These are phyloP conservation scores for Candida pini DNA, from an alignment of 805 yeast genomes.

Conservation along the genomic window DNA sequence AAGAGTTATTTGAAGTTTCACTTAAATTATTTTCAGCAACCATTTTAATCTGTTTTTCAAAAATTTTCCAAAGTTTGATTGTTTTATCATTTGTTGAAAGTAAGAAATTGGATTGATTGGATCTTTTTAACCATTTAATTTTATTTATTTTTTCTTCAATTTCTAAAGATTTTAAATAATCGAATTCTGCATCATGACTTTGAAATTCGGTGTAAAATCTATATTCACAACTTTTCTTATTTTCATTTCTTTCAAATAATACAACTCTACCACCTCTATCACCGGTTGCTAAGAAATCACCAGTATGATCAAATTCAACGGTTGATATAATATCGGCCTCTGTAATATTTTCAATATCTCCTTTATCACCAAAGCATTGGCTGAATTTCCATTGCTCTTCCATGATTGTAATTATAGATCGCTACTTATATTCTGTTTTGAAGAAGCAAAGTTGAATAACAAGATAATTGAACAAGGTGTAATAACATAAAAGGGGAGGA, in stretches of 20 bases:
- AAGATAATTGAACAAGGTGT: too few relatives aligned
- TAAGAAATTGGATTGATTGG: conserved; percentile 84
- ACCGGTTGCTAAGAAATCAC: conserved; percentile 95
- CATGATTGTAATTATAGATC: too few relatives aligned
- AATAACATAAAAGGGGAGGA: too few relatives aligned
- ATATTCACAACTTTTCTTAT: conserved; percentile 81
- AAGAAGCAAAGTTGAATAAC: too few relatives aligned
- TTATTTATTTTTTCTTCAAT: conserved; percentile 98
- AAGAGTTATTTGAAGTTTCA: conserved; percentile 25
- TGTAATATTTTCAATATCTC: conserved; percentile 90
- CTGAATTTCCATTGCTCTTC: conserved; percentile 72
- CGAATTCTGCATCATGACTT: conserved; percentile 97
- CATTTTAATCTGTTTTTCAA: conserved; percentile 84
- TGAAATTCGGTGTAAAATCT: conserved; percentile 95
- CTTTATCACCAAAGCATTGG: conserved; percentile 98
- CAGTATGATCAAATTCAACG: conserved; percentile 92
- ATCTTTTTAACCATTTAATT: conserved; percentile 90
- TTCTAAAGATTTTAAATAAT: conserved; percentile 89
- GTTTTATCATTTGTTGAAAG: conserved; percentile 95
- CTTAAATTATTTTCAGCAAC: conserved; percentile 86
- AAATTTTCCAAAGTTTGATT: conserved; percentile 95
- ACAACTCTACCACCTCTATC: conserved; percentile 99
- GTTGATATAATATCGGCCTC: conserved; percentile 97
- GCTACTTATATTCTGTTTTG: too few relatives aligned
- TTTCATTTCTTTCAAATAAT: conserved; percentile 80